Conservation (phyloP, 148 eudicot genomes). For the Fagopyrum homotropicum region DNA sequence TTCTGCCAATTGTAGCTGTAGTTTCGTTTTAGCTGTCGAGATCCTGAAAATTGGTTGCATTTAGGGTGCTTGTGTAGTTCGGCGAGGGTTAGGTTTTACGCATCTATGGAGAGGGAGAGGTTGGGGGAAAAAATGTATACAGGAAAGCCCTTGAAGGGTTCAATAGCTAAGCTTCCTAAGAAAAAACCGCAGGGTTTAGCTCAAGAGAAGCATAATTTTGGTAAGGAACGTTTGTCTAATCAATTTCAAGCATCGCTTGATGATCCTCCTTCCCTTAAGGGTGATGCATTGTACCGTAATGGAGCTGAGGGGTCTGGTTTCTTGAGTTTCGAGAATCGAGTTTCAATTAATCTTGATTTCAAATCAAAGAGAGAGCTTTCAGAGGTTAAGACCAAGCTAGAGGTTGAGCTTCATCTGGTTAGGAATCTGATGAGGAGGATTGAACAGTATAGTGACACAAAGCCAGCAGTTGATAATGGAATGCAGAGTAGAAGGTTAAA, state of each 20-base stretch:
- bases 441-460: slow-evolving; percentile 29
- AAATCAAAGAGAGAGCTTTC: slow-evolving; percentile 64
- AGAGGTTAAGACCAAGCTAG: slow-evolving; percentile 58
- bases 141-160: slow-evolving; percentile 24
- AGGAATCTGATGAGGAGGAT: slow-evolving; percentile 60
- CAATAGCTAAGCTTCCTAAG: slow-evolving; percentile 19
- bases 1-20: not conserved
- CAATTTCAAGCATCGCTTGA: slow-evolving; percentile 28
- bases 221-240: slow-evolving; percentile 17
- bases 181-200: slow-evolving; percentile 14
- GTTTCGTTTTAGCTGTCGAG: not conserved
- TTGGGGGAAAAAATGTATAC: not conserved
- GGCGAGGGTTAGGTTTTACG: not conserved
- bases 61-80: not conserved
- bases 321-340: slow-evolving; percentile 35
- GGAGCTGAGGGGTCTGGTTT: slow-evolving; percentile 31
- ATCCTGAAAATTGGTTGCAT: not conserved
- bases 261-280: slow-evolving; percentile 24
- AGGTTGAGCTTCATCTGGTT: slow-evolving; percentile 59
- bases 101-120: not conserved
- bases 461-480: slow-evolving; percentile 16
- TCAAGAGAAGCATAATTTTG: slow-evolving; percentile 21
- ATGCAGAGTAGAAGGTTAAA: slow-evolving; percentile 31
- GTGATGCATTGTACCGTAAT: slow-evolving; percentile 21
- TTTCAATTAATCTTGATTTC: slow-evolving; percentile 44